Conservation (phyloP, 192 early-diverging fungal species). For the Bifiguratus adelaidae region DNA sequence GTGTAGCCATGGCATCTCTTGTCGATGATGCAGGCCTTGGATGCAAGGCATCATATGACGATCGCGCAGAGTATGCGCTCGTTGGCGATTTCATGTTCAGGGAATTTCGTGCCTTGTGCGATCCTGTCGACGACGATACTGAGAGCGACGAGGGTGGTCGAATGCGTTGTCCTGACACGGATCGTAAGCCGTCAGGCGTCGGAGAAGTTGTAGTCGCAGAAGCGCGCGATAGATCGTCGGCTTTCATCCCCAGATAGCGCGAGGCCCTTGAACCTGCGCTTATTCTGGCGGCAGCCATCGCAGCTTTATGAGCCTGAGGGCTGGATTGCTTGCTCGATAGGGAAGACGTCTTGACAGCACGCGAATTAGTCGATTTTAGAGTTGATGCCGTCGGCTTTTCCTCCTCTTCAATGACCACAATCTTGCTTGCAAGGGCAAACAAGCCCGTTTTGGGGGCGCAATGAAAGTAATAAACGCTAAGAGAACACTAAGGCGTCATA, state of each 20-base stretch:
- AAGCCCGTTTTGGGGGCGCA: conserved; percentile 61
- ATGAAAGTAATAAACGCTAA: conserved; percentile 54
- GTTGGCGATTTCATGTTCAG: conserved; percentile 4
- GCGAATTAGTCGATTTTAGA: conserved; percentile 4
- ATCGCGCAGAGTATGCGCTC: conserved; percentile 11
- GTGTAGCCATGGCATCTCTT: too few species aligned
- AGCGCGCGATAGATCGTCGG: conserved; percentile 6
- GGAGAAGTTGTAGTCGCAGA: background rate
- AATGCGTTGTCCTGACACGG: conserved; percentile 2
- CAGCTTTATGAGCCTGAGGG: conserved; percentile 23
- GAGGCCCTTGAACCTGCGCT: conserved; percentile 44
- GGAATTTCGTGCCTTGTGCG: conserved; percentile 9
- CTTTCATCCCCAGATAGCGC: conserved; percentile 43
- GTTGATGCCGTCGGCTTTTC: background rate
- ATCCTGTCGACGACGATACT: conserved; percentile 6
- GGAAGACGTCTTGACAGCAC: conserved; percentile 10
- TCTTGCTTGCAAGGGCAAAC: conserved; percentile 59
- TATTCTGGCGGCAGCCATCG: conserved; percentile 30
- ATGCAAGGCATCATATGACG: too few species aligned
- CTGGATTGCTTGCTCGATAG: conserved; percentile 3
- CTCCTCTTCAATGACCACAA: too few species aligned
- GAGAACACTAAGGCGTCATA: background rate
- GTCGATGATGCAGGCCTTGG: too few species aligned
- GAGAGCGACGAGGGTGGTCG: conserved; percentile 12
- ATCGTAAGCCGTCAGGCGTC: background rate